Base-by-base conservation (phyloP, 1,284 basidiomycete genomes). In the Jaminaea rosea region DNA sequence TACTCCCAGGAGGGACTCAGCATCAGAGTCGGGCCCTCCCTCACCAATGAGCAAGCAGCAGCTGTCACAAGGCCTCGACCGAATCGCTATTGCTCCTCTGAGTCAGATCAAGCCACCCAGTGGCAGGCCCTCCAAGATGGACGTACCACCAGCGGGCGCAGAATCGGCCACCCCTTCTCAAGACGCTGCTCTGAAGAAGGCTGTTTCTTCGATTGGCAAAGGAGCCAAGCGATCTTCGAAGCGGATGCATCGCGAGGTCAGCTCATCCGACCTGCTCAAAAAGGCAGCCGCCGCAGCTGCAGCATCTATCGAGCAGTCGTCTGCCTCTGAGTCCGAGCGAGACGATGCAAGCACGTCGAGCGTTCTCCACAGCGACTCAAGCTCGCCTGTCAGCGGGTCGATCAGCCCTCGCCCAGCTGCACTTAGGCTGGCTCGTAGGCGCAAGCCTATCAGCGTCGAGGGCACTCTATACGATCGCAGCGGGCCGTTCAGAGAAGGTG, bases 391-490 rank as follows among this genome's bases (percentile, higher is more conserved):
- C 9, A 36, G 23, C 32, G 27, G 26, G 26, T 23, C 27, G 46
- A 15, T 10, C 17, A 47, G 27, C 53, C 59, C 3, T 46, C 59
- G 39, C n/a, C 52, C 59, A 6, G 50, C 56, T 10, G 58, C 64
- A 3, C 56, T 67, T 15, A 52, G 58, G 34, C 59, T 71, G 2
- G 60, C 58, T 4, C 58, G 56, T 6, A 47, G 67, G 4, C 57
- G 65, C 27, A 49, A 47, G 13, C 62, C 68, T 5, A 58, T 68
- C 46, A 49, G 36, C 19, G 67, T 72, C 15, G 68, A 72, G 36
- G 69, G 69, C 37, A 72, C 69, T 8, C 53, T 72, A 19, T 72
- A 72, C 48, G 69, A 72, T 50, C 56, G 62, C 46, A 59, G 56
- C 10, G 69, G 69, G 1, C 69, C 69, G 0, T 65, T 69, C 32